Conservation (phyloP, 208 protist genomes). For the Trypanosoma melophagium region DNA sequence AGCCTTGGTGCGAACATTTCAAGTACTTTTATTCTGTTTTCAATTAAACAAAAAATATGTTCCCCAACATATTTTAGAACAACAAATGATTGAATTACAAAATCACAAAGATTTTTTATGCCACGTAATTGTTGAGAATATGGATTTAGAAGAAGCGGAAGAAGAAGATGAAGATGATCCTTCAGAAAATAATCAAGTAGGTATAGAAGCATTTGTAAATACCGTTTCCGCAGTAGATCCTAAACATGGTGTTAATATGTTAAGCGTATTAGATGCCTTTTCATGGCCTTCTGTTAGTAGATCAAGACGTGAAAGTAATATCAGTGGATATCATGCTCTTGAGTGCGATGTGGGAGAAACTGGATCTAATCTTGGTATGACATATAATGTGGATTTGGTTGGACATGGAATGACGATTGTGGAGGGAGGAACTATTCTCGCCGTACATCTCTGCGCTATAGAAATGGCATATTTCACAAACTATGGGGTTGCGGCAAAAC, state of each 20-base stretch:
- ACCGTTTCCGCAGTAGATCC: conserved; percentile 14
- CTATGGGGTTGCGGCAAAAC: conserved; percentile 51
- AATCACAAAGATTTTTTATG: conserved; percentile 26
- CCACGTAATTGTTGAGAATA: conserved; percentile 16
- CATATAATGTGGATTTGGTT: conserved; percentile 4
- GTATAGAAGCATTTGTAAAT: conserved; percentile 24
- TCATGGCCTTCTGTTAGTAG: background rate
- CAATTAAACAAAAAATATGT: conserved; percentile 87
- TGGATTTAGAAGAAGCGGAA: conserved; percentile 7
- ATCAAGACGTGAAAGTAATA: background rate
- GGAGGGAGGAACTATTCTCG: conserved; percentile 65
- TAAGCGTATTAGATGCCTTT: background rate
- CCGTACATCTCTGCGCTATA: conserved; percentile 56
- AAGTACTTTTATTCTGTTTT: conserved; percentile 74
- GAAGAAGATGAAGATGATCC: conserved; percentile 27
- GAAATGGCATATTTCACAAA: conserved; percentile 68
- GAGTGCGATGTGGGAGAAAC: background rate
- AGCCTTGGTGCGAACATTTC: conserved; percentile 54
- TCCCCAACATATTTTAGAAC: conserved; percentile 71
- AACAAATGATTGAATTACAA: conserved; percentile 51
- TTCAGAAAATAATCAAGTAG: conserved; percentile 12
- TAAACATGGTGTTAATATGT: background rate
- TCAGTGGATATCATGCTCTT: background rate
- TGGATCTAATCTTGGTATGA: background rate
- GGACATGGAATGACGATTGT: conserved; percentile 50